Percentiles rank a stretch among this genome's conserved stretches.
Conservation (phyloP, 1,284 basidiomycete genomes). For the Papiliotrema terrestris region DNA sequence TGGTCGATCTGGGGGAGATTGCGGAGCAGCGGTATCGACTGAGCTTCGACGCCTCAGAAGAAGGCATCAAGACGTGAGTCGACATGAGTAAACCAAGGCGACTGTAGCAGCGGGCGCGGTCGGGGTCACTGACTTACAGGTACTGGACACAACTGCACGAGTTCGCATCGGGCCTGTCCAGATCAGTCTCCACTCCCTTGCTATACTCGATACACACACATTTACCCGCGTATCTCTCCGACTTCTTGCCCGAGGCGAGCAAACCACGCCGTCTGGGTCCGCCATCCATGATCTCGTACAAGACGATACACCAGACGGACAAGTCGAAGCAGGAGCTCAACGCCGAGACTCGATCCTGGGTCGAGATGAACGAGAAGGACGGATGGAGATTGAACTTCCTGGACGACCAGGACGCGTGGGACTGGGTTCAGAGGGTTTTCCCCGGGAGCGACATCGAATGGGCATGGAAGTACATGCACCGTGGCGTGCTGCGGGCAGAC, state of each 20-base stretch:
- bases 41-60: conserved; percentile 9
- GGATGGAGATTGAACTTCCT: conserved; percentile 43
- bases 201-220: conserved; percentile 14
- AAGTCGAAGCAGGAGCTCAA: conserved; percentile 11
- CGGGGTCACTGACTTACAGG: conserved; percentile 2
- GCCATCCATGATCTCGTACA: conserved; percentile 28
- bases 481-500: conserved; percentile 48
- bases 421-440: conserved; percentile 37
- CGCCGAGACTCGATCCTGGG: conserved; percentile 21
- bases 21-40: conserved; percentile 24
- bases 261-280: background rate
- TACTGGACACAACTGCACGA: conserved; percentile 23
- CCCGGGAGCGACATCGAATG: conserved; percentile 29
- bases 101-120: too few species aligned
- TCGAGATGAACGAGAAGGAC: conserved; percentile 23
- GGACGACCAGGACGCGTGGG: conserved; percentile 35
- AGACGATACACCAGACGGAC: conserved; percentile 42
- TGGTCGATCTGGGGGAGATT: conserved; percentile 22
- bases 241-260: conserved; percentile 6
- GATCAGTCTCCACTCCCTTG: conserved; percentile 10
- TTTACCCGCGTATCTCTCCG: conserved; percentile 13
- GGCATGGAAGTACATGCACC: conserved; percentile 42
- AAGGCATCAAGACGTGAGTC: conserved; percentile 19
- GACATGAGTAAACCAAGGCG: background rate
- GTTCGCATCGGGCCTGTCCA: conserved; percentile 14